A percentile compares a stretch with the other conserved stretches of the same genome.
phyloP scores from a whole-genome alignment of 139 green algal species.

The Coelastrella sp. region DNA sequence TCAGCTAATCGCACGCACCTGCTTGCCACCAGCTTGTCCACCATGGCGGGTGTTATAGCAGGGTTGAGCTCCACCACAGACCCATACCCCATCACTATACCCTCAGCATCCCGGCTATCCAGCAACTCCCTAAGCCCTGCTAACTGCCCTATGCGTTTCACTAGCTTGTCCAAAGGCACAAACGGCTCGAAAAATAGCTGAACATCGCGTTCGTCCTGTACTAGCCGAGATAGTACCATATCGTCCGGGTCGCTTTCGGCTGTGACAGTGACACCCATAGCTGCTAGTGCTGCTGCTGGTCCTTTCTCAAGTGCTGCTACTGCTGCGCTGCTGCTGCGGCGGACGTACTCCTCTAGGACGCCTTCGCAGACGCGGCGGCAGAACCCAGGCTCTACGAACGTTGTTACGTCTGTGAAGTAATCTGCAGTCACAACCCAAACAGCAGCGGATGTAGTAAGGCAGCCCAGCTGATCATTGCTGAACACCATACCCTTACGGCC shows the following conservation, averaged over 20 bases:
- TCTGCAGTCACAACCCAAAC: neutral
- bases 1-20: constrained; percentile 23
- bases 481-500: too few relatives aligned
- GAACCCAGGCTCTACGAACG: constrained; percentile 55
- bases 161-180: constrained; percentile 2
- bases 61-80: constrained; percentile 34
- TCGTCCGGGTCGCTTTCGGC: neutral
- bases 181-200: constrained; percentile 42
- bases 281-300: neutral
- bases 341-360: constrained; percentile 60
- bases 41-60: constrained; percentile 21
- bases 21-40: constrained; percentile 31
- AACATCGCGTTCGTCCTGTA: constrained; percentile 34
- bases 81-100: neutral
- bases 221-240: constrained; percentile 15
- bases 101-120: neutral
- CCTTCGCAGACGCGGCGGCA: constrained; percentile 55
- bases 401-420: constrained; percentile 47
- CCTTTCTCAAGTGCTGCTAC: constrained; percentile 23
- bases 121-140: constrained; percentile 15
- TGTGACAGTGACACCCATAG: neutral
- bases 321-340: constrained; percentile 25
- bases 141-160: neutral
- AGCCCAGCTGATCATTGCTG: neutral
- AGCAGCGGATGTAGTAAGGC: neutral